phyloP scores from a whole-genome alignment of 306 rosid species.

The Acacia melanoxylon region DNA sequence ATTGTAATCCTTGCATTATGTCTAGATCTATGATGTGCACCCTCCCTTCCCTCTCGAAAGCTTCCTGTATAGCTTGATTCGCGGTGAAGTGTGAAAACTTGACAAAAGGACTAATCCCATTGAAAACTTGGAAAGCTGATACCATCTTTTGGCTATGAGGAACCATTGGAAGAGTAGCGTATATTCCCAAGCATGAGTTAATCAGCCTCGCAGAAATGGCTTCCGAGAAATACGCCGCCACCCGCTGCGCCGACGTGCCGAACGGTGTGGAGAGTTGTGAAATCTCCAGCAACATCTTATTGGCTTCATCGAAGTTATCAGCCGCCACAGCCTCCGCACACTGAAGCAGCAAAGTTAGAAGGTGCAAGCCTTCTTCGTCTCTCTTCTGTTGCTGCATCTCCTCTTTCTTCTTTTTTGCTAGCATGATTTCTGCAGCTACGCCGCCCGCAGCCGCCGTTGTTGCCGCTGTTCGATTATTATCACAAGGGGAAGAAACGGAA shows the following conservation, averaged over 20 bases:
- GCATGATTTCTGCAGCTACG: conserved; percentile 6
- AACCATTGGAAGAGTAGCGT: conserved; percentile 62
- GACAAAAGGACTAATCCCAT: conserved; percentile 90
- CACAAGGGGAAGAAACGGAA: conserved; percentile 2
- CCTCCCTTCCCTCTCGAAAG: conserved; percentile 85
- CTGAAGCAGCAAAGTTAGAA: conserved; percentile 81
- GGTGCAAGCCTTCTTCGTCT: conserved; percentile 89
- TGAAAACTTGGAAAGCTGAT: conserved; percentile 96
- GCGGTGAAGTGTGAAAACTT: conserved; percentile 99
- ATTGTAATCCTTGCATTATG: conserved; percentile 95
- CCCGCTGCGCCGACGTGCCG: conserved; percentile 96
- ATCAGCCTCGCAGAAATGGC: conserved; percentile 96
- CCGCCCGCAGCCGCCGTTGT: neutral
- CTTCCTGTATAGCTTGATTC: conserved; percentile 95
- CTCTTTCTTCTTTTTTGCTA: conserved; percentile 63
- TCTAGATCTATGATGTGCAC: conserved; percentile 95
- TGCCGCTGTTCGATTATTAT: neutral
- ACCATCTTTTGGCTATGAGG: conserved; percentile 81
- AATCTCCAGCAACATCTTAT: conserved; percentile 75
- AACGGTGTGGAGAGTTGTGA: conserved; percentile 84
- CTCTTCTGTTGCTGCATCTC: conserved; percentile 76
- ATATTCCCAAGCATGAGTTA: conserved; percentile 86
- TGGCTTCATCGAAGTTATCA: conserved; percentile 82
- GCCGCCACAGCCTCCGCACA: conserved; percentile 96
- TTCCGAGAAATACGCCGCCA: conserved; percentile 95